Percentiles rank a stretch among this genome's conserved stretches.
phyloP scores from a whole-genome alignment of 2,329 filamentous ascomycete species.

The Lachnellula occidentalis region DNA sequence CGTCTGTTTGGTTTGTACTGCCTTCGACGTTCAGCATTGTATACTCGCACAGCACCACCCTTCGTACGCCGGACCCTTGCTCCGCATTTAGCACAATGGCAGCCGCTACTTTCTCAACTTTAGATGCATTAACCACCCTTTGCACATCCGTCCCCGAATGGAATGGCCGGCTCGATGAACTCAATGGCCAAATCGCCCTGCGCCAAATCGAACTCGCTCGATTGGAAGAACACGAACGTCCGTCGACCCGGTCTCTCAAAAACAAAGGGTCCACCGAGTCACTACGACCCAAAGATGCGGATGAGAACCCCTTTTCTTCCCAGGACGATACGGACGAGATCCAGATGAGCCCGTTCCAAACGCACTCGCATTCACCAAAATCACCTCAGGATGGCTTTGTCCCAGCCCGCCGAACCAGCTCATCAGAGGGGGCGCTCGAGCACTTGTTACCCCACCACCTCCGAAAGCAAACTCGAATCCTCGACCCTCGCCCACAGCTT shows the following conservation, averaged over 20 bases:
- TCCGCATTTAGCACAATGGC: background rate
- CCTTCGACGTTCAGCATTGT: background rate
- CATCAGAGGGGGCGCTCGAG: constrained; percentile 15
- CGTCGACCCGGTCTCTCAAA: constrained; percentile 30
- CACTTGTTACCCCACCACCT: constrained; percentile 7
- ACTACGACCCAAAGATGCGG: constrained; percentile 27
- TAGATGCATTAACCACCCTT: constrained; percentile 53
- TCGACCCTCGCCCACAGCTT: constrained; percentile 10
- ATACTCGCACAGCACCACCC: background rate
- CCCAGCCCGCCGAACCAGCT: constrained; percentile 9
- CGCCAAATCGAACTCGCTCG: constrained; percentile 56
- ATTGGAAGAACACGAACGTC: constrained; percentile 34
- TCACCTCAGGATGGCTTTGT: constrained; percentile 9
- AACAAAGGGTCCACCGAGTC: constrained; percentile 33
- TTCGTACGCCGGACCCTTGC: background rate
- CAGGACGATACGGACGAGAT: constrained; percentile 13
- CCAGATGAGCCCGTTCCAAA: constrained; percentile 13
- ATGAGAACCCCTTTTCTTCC: constrained; percentile 15
- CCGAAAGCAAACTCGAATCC: constrained; percentile 12
- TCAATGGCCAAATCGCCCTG: constrained; percentile 55
- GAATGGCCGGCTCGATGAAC: constrained; percentile 52
- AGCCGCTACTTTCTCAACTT: constrained; percentile 19
- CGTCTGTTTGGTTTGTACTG: background rate
- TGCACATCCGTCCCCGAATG: constrained; percentile 54
- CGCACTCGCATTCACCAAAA: constrained; percentile 17